These are phyloP conservation scores for Neocallimastix lanati DNA, from an alignment of 192 early-diverging fungal species.

Conservation along the genomic window DNA sequence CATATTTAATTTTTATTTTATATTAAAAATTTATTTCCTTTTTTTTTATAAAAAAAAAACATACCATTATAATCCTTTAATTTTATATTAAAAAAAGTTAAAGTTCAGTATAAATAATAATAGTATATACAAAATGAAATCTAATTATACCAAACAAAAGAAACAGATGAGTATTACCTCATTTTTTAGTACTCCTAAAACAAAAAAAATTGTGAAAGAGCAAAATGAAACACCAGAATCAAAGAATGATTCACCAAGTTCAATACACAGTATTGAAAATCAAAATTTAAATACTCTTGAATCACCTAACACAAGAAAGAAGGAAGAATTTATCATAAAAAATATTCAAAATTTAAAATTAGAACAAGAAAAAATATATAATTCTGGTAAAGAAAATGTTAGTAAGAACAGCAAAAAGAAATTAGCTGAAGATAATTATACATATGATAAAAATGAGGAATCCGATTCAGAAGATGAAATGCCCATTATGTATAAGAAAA, in stretches of 20 bases:
- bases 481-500: neutral
- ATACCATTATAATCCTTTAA: no score
- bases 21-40: no score
- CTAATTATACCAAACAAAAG: neutral
- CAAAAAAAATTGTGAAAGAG: neutral
- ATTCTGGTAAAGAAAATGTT: neutral
- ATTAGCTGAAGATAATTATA: neutral
- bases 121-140: no score
- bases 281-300: neutral
- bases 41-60: no score
- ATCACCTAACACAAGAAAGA: neutral
- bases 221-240: neutral
- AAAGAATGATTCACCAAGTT: neutral
- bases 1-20: no score
- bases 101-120: no score
- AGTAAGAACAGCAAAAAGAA: neutral
- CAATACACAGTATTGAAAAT: neutral
- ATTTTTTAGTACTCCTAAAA: neutral
- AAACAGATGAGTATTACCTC: neutral
- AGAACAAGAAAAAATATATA: neutral
- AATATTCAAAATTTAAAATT: neutral
- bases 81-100: no score
- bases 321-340: neutral
- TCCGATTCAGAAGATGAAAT: neutral
- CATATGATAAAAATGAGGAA: neutral